Evolutionary conservation across 2,329 filamentous ascomycete species (phyloP), one percentile per base, ranked within the genome.

Genomic region (Aspergillus neoniger): DNA sequence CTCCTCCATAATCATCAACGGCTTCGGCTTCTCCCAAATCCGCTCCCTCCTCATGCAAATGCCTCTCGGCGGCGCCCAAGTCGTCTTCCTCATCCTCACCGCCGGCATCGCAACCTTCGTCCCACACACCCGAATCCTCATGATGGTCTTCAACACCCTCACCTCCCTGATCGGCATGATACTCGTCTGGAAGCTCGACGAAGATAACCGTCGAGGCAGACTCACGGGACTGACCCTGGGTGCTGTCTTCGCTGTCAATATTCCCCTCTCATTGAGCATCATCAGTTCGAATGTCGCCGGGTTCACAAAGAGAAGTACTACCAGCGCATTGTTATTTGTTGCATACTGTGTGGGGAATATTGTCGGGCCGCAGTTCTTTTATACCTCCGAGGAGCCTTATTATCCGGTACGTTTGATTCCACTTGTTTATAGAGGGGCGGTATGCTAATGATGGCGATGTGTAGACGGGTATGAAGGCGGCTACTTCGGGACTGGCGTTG

Each of bases 311-410:
- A 70, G 71, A 28, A 73, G 71, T 47, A 69, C 69, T 0, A 70
- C 73, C 4, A 73, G 76, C 2, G 82, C 82, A 0, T 71, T 82
- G 23, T 65, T 85, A 17, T 85, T 85, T 58, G 79, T 80, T 0
- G 83, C 70, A 4, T 74, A 74, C 56, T 74, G 74, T 39, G 57
- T 74, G 44, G 72, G 72, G 4, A 75, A 75, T 41, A 75, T 76
- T 32, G 65, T 73, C 4, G 73, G 72, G 0, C 73, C 74, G 10
- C 72, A 75, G 41, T 71, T 75, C 44, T 76, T 74, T 53, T 49
- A 73, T 12, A 60, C 65, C 0, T 58, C 66, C 1, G 72, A 77
- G 60, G 72, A 76, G 25, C 75, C 74, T 12, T 43, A 30, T 10
- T 75, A 75, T 53, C 61, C 66, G 6, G 72, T 74, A 38, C 60